Evolutionary conservation across 192 early-diverging fungal genomes (phyloP).

Genomic region (Coemansia sp.): DNA sequence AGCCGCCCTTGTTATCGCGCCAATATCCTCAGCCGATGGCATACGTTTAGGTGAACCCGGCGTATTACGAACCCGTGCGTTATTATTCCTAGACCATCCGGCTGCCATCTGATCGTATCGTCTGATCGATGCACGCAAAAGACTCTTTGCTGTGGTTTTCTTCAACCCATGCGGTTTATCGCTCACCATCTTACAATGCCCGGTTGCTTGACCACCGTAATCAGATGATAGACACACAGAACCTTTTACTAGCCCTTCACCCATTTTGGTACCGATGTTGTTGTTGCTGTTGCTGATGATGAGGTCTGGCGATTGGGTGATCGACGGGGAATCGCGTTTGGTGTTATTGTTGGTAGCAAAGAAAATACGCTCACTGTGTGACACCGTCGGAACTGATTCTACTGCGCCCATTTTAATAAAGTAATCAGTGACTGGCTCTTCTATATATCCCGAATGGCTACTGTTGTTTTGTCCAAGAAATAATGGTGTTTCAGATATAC

Average conservation of each 20-base stretch:
- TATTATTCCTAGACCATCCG: neutral
- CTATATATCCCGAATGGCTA: no score
- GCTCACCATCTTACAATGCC: neutral
- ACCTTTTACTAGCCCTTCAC: no score
- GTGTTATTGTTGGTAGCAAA: conserved; percentile 12
- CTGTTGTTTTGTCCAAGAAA: no score
- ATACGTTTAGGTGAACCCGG: conserved; percentile 6
- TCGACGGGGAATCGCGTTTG: neutral
- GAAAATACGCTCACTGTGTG: conserved; percentile 15
- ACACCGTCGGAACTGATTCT: conserved; percentile 33
- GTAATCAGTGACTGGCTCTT: no score
- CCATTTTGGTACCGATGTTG: no score
- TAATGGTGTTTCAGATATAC: no score
- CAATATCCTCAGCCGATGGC: conserved; percentile 8
- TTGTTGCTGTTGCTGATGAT: no score
- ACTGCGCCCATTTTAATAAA: conserved; percentile 35
- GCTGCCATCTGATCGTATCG: conserved; percentile 5
- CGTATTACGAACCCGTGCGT: neutral
- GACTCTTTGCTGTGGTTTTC: neutral
- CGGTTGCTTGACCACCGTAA: neutral
- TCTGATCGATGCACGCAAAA: conserved; percentile 4
- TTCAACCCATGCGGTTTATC: neutral
- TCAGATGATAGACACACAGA: no score
- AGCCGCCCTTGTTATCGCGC: neutral
- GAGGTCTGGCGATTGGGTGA: neutral